phyloP scores from a whole-genome alignment of 805 yeast genomes.

The Yarrowia sp. region DNA sequence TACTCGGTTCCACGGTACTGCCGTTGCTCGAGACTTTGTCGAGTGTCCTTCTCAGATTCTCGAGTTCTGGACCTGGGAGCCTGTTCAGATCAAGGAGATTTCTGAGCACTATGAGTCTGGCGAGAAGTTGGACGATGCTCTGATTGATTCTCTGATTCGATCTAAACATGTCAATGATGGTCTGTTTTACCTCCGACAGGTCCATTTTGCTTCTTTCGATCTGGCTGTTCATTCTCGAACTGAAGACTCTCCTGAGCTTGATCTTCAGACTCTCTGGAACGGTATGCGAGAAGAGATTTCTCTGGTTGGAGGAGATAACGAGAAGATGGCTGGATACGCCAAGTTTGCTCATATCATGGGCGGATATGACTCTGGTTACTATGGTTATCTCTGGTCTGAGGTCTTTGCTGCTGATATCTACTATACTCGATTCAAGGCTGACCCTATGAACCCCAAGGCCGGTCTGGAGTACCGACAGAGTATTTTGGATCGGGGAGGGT shows the following conservation, averaged over 20 bases:
- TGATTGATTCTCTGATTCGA: conserved; percentile 56
- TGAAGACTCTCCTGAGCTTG: conserved; percentile 38
- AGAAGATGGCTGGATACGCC: conserved; percentile 62
- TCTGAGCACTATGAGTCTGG: conserved; percentile 63
- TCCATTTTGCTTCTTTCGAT: conserved; percentile 77
- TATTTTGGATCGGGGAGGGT: conserved; percentile 69
- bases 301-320: conserved; percentile 55
- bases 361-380: conserved; percentile 83
- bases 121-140: conserved; percentile 54
- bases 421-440: conserved; percentile 61
- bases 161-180: conserved; percentile 80
- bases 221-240: conserved; percentile 57
- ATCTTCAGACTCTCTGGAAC: conserved; percentile 63
- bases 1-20: conserved; percentile 71
- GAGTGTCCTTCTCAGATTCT: conserved; percentile 90
- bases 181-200: conserved; percentile 65
- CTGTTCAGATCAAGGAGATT: conserved; percentile 53
- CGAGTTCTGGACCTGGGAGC: conserved; percentile 86
- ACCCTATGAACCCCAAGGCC: conserved; percentile 60
- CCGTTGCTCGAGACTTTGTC: conserved; percentile 81
- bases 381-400: conserved; percentile 82
- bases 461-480: conserved; percentile 71
- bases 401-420: conserved; percentile 84
- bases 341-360: conserved; percentile 79
- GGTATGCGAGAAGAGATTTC: conserved; percentile 61